Base-by-base conservation (phyloP, 768 basidiomycete species). In the Suillus brevipes region DNA sequence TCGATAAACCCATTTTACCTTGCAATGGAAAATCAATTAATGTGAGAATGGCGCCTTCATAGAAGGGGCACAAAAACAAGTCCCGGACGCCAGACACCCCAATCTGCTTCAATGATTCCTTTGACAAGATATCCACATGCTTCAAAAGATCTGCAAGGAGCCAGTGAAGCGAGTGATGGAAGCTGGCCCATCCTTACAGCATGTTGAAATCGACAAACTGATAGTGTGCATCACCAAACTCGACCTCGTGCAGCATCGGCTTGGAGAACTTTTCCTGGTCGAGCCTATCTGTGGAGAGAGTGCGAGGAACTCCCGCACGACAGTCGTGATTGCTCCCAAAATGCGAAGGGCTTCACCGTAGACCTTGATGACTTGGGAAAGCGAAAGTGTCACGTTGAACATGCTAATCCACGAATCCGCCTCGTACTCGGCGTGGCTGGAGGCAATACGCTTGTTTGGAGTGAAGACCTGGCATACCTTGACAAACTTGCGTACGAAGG, bases 321-420 rank as follows among this genome's bases (percentile, higher is more conserved):
- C 91, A 0, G 84, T 87, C 1, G 81, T 80, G 55, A 94, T 90
- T 13, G 91, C 90, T 6, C 78, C 75, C 42, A 89, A 60, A 80
- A 80, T 23, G 83, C 77, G n/a, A 72, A 90, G 96, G 0, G 92
- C 90, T 69, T 92, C 92, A 7, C 95, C 96, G 66, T 94, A 93
- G 1, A 90, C 89, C 73, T 94, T 92, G 80, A 94, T 92, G 49
- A 94, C 87, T 50, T 94, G 88, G 7, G 92, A 90, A 31, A 99
- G 79, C 40, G 94, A 95, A 12, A 97, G 85, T 6, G 95, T 95
- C 25, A 98, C 91, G 69, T 96, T 95, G 78, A 99, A 99, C 14
- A 97, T 94, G 70, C 90, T 92, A 66, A 97, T 94, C 97, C 96
- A 97, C 23, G 91, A 90, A 68, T 99, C 97, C 37, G 91, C 91